Percentiles rank a stretch among this genome's conserved stretches.
Conservation (phyloP, 2,329 filamentous ascomycete genomes). For the Calonectria leucothoes region DNA sequence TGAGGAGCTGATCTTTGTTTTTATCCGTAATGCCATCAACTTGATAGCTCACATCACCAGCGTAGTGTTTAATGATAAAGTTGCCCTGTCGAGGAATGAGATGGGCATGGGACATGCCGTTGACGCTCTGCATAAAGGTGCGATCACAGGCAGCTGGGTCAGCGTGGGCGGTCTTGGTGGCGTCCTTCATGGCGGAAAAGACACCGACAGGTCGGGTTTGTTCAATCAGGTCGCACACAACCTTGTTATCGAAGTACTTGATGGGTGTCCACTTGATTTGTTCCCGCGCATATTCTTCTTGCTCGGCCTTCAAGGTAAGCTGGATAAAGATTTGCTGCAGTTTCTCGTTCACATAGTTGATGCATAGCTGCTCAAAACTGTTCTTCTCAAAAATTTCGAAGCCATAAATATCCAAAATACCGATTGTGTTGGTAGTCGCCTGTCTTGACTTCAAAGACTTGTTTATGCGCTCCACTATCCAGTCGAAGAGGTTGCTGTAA, state of each 20-base stretch:
- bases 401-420: constrained; percentile 98
- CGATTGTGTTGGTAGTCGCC: constrained; percentile 83
- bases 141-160: constrained; percentile 94
- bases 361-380: constrained; percentile 98
- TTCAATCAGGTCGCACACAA: constrained; percentile 97
- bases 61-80: constrained; percentile 99
- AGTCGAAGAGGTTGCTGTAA: constrained; percentile 97
- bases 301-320: constrained; percentile 93
- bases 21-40: constrained; percentile 99
- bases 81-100: constrained; percentile 92
- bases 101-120: constrained; percentile 90
- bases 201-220: constrained; percentile 90
- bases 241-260: constrained; percentile 99
- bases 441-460: constrained; percentile 85
- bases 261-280: constrained; percentile 99
- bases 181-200: constrained; percentile 96
- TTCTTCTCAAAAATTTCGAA: constrained; percentile 99
- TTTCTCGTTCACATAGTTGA: constrained; percentile 99
- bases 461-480: constrained; percentile 96
- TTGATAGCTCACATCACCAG: constrained; percentile 94
- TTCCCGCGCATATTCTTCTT: constrained; percentile 96
- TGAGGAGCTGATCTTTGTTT: constrained; percentile 97
- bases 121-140: constrained; percentile 94
- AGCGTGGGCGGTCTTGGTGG: constrained; percentile 97
- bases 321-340: constrained; percentile 99